Conservation (phyloP, 2,329 filamentous ascomycete species). For the Fusarium sp. region DNA sequence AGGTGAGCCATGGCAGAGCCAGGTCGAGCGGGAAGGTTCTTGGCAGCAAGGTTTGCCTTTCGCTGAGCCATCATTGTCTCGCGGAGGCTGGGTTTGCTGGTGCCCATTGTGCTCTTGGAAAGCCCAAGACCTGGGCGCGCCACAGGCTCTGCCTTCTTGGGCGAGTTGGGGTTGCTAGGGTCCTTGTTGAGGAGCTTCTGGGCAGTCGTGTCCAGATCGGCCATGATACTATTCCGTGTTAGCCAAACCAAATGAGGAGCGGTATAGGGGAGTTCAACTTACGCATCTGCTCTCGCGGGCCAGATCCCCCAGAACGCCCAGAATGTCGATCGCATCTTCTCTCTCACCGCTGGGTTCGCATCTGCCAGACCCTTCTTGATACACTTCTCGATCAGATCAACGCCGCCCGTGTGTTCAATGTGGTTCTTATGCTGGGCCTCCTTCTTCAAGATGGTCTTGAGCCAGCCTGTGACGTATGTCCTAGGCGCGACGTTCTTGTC, state of each 20-base stretch:
- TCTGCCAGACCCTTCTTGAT: slow-evolving; percentile 91
- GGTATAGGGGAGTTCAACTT: slow-evolving; percentile 49
- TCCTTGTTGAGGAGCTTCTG: slow-evolving; percentile 86
- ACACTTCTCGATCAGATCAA: slow-evolving; percentile 87
- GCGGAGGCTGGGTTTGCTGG: slow-evolving; percentile 75
- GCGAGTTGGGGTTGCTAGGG: slow-evolving; percentile 80
- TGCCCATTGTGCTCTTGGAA: slow-evolving; percentile 71
- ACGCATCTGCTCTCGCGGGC: slow-evolving; percentile 81
- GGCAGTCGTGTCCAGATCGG: slow-evolving; percentile 80
- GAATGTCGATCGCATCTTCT: slow-evolving; percentile 85
- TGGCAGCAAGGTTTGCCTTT: slow-evolving; percentile 65
- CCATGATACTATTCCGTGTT: slow-evolving; percentile 73
- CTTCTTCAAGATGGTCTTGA: slow-evolving; percentile 83
- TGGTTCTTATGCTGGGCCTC: slow-evolving; percentile 82
- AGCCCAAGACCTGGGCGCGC: slow-evolving; percentile 69
- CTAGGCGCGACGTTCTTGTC: slow-evolving; percentile 95
- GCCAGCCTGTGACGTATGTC: slow-evolving; percentile 82
- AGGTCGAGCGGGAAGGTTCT: slow-evolving; percentile 66
- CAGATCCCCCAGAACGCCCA: slow-evolving; percentile 86
- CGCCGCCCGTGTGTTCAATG: slow-evolving; percentile 85
- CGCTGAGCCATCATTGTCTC: slow-evolving; percentile 89
- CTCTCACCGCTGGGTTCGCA: slow-evolving; percentile 89
- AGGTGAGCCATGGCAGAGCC: slow-evolving; percentile 74
- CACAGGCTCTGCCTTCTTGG: slow-evolving; percentile 62
- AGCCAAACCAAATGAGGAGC: slow-evolving; percentile 26